phyloP scores from a whole-genome alignment of 2,329 filamentous ascomycete genomes.

The Graphilbum fragrans region DNA sequence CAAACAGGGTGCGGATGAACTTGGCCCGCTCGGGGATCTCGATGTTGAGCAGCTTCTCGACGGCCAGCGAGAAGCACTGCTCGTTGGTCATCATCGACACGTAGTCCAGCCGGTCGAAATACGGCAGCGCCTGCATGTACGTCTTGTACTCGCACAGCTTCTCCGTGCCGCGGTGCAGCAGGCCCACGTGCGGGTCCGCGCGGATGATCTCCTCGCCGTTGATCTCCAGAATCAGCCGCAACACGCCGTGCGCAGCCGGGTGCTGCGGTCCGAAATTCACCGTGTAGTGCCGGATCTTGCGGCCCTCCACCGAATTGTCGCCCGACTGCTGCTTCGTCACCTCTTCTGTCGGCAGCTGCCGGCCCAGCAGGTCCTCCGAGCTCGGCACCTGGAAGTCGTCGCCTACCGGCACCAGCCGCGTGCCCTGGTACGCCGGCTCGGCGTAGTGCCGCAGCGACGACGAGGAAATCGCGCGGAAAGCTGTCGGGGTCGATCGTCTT shows the following conservation, averaged over 20 bases:
- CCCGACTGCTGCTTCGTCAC: constrained; percentile 32
- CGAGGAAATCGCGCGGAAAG: constrained; percentile 52
- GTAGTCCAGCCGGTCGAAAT: constrained; percentile 98
- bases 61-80: constrained; percentile 89
- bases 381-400: constrained; percentile 44
- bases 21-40: constrained; percentile 94
- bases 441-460: constrained; percentile 51
- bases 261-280: constrained; percentile 99
- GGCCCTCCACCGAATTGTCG: constrained; percentile 39
- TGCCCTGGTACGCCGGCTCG: constrained; percentile 41
- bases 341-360: constrained; percentile 12
- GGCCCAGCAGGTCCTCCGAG: constrained; percentile 24
- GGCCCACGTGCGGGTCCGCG: constrained; percentile 89
- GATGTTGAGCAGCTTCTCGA: constrained; percentile 95
- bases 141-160: constrained; percentile 99
- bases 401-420: constrained; percentile 53
- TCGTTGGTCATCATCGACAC: constrained; percentile 99
- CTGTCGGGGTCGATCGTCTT: neutral
- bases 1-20: constrained; percentile 93
- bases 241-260: constrained; percentile 93
- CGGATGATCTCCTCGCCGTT: constrained; percentile 97
- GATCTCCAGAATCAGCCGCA: constrained; percentile 93
- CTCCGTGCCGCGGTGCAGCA: constrained; percentile 94
- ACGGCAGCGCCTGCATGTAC: constrained; percentile 93
- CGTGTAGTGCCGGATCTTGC: constrained; percentile 97